Evolutionary conservation across 176 grass and related monocot species (phyloP), one percentile per base, ranked within the genome.

Genomic region (Oryza punctata): DNA sequence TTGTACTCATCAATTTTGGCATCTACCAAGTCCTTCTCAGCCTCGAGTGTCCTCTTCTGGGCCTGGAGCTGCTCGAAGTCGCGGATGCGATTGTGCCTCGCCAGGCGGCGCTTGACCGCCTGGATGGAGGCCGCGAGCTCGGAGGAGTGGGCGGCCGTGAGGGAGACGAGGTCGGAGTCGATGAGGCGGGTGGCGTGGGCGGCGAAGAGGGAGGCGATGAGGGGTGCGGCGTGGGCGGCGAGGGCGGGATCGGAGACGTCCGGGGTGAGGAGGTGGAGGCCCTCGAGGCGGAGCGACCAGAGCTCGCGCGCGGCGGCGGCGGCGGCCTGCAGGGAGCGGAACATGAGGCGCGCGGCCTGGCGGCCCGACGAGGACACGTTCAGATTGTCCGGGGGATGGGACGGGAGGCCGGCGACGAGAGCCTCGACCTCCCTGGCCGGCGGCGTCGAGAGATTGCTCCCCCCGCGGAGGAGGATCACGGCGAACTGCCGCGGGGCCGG

Each of bases 241-340:
- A 84, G 80, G 7, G 73, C 76, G 24, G 68, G 75, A 25, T 59
- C 68, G 3, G 32, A 35, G 41, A 89, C 86, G 41, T 70, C 40
- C 30, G 81, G 63, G 0, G 83, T 87, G 64, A 95, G 85, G 50
- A 25, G 26, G 87, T 98, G 96, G 11, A 84, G 70, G 15, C 93
- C 96, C 11, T 85, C 91, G n/a, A 98, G 89, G 72, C 89, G 92
- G 65, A 41, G 83, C 11, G 81, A 79, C 93, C 93, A 95, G 38
- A 95, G 88, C 78, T 88, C 92, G 64, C 85, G 46, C 6, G 77
- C 74, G 3, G 91, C 91, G 18, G 88, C 91, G 25, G 92, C 68
- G n/a, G 96, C 91, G 63, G 78, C 79, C 0, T 60, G 27, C 24
- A 84, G 19, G 38, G 59, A 75, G 28, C 13, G 28, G 82, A 93